Conservation (phyloP, 2,329 filamentous ascomycete genomes). For the Chalaropsis thielavioides region DNA sequence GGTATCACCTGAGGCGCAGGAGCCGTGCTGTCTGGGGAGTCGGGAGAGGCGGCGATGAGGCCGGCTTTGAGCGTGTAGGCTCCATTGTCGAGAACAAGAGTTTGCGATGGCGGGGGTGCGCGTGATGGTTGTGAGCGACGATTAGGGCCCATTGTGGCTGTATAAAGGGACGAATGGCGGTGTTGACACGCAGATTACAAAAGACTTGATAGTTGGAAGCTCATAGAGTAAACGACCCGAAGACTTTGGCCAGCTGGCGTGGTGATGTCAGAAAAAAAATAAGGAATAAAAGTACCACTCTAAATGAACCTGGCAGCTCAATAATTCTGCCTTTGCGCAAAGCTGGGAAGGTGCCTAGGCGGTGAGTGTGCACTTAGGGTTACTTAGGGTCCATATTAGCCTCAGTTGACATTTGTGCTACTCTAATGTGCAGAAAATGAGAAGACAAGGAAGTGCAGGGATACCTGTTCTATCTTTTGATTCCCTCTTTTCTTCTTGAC, state of each 20-base stretch:
- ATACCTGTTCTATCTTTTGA: too few relatives aligned
- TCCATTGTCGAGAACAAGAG: slow-evolving; percentile 87
- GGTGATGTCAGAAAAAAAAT: not conserved
- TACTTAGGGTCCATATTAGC: not conserved
- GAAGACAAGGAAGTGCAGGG: too few relatives aligned
- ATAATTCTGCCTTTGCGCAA: not conserved
- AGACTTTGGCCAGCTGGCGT: not conserved
- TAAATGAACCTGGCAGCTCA: too few relatives aligned
- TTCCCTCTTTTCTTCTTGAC: not conserved
- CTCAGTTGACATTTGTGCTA: too few relatives aligned
- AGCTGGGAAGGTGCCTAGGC: not conserved
- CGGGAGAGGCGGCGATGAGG: slow-evolving; percentile 38
- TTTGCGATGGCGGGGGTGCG: slow-evolving; percentile 43
- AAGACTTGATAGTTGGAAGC: not conserved
- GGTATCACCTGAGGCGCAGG: slow-evolving; percentile 53
- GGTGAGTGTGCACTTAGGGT: not conserved
- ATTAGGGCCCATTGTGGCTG: slow-evolving; percentile 29
- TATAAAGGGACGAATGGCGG: not conserved
- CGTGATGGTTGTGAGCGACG: slow-evolving; percentile 40
- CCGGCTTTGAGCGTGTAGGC: slow-evolving; percentile 85
- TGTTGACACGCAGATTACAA: not conserved
- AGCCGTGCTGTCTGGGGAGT: slow-evolving; percentile 28
- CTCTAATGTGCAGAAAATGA: too few relatives aligned
- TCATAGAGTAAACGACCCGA: not conserved
- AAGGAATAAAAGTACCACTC: not conserved